A percentile compares a stretch with the other conserved stretches of the same genome.
These are phyloP conservation scores for Angomonas desouzai DNA, from an alignment of 208 protist species.

Conservation along the genomic window DNA sequence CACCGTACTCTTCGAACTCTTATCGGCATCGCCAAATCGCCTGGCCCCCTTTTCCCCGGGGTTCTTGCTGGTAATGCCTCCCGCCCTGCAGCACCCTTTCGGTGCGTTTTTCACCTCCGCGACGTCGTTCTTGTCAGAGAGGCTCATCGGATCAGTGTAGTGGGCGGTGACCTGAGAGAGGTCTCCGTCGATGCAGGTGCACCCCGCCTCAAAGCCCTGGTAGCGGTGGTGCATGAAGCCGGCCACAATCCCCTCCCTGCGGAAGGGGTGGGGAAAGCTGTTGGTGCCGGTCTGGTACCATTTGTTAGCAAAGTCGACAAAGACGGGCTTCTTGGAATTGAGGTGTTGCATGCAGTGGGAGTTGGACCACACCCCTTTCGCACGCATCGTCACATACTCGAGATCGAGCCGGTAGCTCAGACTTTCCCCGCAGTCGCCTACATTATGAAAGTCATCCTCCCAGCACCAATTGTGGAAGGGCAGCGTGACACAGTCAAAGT, in stretches of 20 bases:
- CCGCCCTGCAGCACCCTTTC: background rate
- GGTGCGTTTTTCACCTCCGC: background rate
- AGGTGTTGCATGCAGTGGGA: slow-evolving; percentile 10
- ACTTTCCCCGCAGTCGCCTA: slow-evolving; percentile 48
- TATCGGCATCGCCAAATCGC: background rate
- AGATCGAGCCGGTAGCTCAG: slow-evolving; percentile 49
- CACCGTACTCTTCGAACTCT: slow-evolving; percentile 5
- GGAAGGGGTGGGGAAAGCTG: slow-evolving; percentile 10
- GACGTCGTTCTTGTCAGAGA: background rate
- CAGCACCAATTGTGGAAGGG: slow-evolving; percentile 69
- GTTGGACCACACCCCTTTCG: slow-evolving; percentile 10
- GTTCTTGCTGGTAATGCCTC: background rate
- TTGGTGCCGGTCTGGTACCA: slow-evolving; percentile 7
- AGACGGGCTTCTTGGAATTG: slow-evolving; percentile 7
- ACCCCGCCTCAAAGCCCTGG: slow-evolving; percentile 12
- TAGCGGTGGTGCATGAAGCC: slow-evolving; percentile 16
- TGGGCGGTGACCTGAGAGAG: background rate
- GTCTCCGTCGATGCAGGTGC: slow-evolving; percentile 5
- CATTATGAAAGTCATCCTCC: slow-evolving; percentile 87
- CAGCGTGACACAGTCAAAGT: slow-evolving; percentile 49
- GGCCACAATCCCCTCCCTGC: background rate
- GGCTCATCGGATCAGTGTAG: background rate
- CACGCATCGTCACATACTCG: slow-evolving; percentile 36
- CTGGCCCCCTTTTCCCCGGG: background rate
- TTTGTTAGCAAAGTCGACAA: slow-evolving; percentile 13